These are phyloP conservation scores for Fusarium cyanostomum DNA, from an alignment of 2,329 filamentous ascomycete species.

Conservation along the genomic window DNA sequence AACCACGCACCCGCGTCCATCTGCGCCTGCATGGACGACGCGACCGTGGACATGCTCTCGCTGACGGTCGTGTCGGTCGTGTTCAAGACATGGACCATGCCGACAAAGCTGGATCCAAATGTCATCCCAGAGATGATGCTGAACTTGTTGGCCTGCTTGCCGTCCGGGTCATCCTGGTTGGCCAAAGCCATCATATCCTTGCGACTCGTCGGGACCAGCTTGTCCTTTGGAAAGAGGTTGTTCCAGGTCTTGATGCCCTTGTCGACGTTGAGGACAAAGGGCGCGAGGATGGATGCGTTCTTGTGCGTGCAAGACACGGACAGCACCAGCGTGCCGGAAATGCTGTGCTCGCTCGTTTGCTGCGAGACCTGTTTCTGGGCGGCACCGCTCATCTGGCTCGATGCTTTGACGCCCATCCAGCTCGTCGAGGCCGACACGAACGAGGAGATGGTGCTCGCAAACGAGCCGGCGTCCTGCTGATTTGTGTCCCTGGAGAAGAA, in stretches of 20 bases:
- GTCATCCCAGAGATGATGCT: slow-evolving; percentile 12
- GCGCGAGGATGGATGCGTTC: slow-evolving; percentile 18
- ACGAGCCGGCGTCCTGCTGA: background rate
- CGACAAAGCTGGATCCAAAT: slow-evolving; percentile 11
- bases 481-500: slow-evolving; percentile 15
- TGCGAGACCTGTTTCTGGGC: background rate
- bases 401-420: background rate
- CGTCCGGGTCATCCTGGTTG: background rate
- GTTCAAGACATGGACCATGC: slow-evolving; percentile 17
- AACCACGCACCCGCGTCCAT: slow-evolving; percentile 19
- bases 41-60: background rate
- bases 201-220: background rate
- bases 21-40: background rate
- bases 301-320: slow-evolving; percentile 28
- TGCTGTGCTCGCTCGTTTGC: background rate
- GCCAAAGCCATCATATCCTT: background rate
- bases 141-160: background rate
- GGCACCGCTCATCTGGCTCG: background rate
- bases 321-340: slow-evolving; percentile 21
- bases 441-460: no score
- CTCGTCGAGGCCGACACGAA: no score
- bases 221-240: background rate
- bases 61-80: background rate
- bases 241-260: slow-evolving; percentile 32
- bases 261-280: slow-evolving; percentile 26